Percentiles rank a stretch among this genome's conserved stretches.
These are phyloP conservation scores for Scalesia atractyloides DNA, from an alignment of 129 eudicot species.

Conservation along the genomic window DNA sequence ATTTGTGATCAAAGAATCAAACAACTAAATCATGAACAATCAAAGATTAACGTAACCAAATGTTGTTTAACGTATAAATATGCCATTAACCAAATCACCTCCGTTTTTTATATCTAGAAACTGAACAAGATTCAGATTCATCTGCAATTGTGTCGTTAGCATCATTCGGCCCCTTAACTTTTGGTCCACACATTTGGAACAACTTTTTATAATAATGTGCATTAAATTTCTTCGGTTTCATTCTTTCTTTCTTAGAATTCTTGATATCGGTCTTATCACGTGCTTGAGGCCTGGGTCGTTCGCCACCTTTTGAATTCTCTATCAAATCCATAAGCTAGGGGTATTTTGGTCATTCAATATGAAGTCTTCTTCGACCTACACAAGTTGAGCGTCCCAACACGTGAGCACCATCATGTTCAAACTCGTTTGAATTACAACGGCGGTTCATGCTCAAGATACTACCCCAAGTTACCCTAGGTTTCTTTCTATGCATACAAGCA, in stretches of 20 bases:
- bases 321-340: too few relatives aligned
- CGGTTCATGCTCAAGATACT: neutral
- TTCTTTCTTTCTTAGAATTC: too few relatives aligned
- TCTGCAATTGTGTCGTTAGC: neutral
- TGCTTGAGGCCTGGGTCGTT: too few relatives aligned
- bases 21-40: conserved; percentile 9
- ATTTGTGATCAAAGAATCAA: conserved; percentile 32
- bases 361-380: conserved; percentile 5
- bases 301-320: too few relatives aligned
- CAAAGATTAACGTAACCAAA: neutral
- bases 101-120: conserved; percentile 15
- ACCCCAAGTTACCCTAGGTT: neutral
- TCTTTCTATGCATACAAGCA: neutral
- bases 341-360: neutral
- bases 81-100: neutral
- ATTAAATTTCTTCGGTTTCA: conserved; percentile 15
- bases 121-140: conserved; percentile 14
- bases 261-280: too few relatives aligned
- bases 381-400: neutral
- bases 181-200: conserved; percentile 16
- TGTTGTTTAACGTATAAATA: neutral
- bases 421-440: neutral
- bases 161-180: conserved; percentile 14
- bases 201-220: conserved; percentile 30
- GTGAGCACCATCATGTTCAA: conserved; percentile 1